Percentiles rank a stretch among this genome's conserved stretches.
Conservation (phyloP, 805 yeast genomes). For the Saccharomyces jurei region DNA sequence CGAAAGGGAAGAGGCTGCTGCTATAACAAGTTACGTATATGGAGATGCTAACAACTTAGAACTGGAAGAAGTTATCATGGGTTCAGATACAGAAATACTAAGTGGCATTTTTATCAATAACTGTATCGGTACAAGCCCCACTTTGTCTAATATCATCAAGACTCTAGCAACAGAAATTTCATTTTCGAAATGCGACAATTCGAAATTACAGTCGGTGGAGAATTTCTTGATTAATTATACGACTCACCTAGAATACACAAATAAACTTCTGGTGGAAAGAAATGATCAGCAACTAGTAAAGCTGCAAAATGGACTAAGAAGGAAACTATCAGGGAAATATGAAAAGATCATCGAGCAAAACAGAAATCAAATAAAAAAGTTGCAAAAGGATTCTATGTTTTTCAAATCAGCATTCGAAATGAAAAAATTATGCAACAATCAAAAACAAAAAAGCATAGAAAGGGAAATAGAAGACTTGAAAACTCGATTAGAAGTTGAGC, state of each 20-base stretch:
- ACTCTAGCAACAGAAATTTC: constrained; percentile 43
- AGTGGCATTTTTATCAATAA: constrained; percentile 49
- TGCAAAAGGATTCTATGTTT: constrained; percentile 4
- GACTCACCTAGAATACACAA: constrained; percentile 8
- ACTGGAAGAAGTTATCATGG: constrained; percentile 40
- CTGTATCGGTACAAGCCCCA: constrained; percentile 45
- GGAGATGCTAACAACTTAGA: constrained; percentile 41
- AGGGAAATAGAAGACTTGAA: constrained; percentile 15
- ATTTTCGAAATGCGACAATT: constrained; percentile 48
- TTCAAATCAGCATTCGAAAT: constrained; percentile 1
- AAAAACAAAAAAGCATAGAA: constrained; percentile 10
- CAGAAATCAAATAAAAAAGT: constrained; percentile 4
- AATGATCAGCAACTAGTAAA: constrained; percentile 10
- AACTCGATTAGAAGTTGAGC: constrained; percentile 15
- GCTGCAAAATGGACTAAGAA: constrained; percentile 9
- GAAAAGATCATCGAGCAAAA: constrained; percentile 4
- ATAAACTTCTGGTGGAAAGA: constrained; percentile 10
- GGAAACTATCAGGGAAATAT: constrained; percentile 10
- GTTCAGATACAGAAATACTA: constrained; percentile 35
- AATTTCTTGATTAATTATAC: constrained; percentile 43
- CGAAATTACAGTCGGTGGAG: constrained; percentile 44
- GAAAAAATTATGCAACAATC: constrained; percentile 2
- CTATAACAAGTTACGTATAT: constrained; percentile 30
- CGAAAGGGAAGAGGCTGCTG: background rate
- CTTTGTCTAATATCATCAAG: constrained; percentile 45